A percentile compares a stretch with the other conserved stretches of the same genome.
Evolutionary conservation across 139 green algal species (phyloP).

Genomic region (Yamagishiella unicocca): DNA sequence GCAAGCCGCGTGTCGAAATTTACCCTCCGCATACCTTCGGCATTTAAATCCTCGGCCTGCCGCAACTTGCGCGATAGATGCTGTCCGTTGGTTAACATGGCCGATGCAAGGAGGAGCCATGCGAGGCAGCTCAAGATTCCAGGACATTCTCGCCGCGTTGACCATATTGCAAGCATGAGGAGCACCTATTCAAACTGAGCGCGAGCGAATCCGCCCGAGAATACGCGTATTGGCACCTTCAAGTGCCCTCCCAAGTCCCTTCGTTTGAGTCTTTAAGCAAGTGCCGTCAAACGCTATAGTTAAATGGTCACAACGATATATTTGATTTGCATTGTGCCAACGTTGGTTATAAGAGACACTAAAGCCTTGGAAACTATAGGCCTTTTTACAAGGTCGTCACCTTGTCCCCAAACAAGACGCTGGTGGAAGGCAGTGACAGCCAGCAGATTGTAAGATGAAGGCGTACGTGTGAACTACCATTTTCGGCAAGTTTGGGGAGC

Average conservation of each 20-base stretch:
- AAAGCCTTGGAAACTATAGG: too few relatives aligned
- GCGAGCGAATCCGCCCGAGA: neutral
- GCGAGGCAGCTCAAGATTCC: neutral
- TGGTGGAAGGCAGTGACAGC: too few relatives aligned
- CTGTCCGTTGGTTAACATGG: neutral
- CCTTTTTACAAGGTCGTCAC: too few relatives aligned
- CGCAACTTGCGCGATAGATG: neutral
- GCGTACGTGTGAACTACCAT: too few relatives aligned
- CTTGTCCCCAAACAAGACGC: too few relatives aligned
- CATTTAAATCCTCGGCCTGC: neutral
- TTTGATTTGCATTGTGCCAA: too few relatives aligned
- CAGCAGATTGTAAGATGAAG: too few relatives aligned
- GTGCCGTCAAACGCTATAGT: neutral
- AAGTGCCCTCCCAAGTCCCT: neutral
- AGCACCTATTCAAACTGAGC: neutral
- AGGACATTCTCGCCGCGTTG: neutral
- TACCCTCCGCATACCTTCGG: neutral
- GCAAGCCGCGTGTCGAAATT: too few relatives aligned
- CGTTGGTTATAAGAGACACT: too few relatives aligned
- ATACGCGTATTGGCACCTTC: neutral
- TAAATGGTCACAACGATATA: neutral
- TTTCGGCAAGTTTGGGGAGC: too few relatives aligned
- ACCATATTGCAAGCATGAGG: neutral
- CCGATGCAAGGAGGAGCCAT: neutral
- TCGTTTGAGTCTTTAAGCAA: neutral